Conservation (phyloP, 441 rosid species). For the Eruca vesicaria region DNA sequence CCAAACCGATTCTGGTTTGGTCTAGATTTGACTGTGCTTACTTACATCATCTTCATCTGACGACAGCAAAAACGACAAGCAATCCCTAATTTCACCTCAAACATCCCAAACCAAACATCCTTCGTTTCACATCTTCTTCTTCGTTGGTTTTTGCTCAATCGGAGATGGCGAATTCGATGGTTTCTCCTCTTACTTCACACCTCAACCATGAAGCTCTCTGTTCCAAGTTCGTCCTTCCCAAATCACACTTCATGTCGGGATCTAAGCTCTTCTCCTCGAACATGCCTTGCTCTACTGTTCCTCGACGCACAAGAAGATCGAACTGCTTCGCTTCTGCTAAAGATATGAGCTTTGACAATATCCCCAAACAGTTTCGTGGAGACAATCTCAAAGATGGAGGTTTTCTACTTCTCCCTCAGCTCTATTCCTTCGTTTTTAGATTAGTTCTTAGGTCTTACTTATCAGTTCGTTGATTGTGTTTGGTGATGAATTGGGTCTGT, state of each 20-base stretch:
- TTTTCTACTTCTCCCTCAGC: neutral
- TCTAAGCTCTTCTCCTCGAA: neutral
- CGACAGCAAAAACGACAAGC: too few relatives aligned
- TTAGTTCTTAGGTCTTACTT: neutral
- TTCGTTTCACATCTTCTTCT: too few relatives aligned
- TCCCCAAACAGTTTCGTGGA: neutral
- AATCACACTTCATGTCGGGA: neutral
- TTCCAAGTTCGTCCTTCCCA: too few relatives aligned
- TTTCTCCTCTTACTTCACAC: too few relatives aligned
- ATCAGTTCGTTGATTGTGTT: neutral
- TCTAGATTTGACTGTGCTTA: too few relatives aligned
- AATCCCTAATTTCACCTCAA: too few relatives aligned
- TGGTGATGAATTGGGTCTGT: slow-evolving; percentile 2
- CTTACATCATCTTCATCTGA: too few relatives aligned
- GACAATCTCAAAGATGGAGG: neutral
- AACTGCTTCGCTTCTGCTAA: neutral
- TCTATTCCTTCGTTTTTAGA: neutral
- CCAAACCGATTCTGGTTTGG: too few relatives aligned
- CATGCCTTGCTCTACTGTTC: neutral
- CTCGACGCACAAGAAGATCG: neutral
- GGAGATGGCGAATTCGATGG: too few relatives aligned
- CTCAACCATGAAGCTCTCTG: too few relatives aligned
- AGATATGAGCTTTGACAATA: neutral
- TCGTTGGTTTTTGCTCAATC: too few relatives aligned
- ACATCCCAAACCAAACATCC: too few relatives aligned